phyloP scores from a whole-genome alignment of 1,139 yeast genomes.

The Saccharomycopsis crataegensis region DNA sequence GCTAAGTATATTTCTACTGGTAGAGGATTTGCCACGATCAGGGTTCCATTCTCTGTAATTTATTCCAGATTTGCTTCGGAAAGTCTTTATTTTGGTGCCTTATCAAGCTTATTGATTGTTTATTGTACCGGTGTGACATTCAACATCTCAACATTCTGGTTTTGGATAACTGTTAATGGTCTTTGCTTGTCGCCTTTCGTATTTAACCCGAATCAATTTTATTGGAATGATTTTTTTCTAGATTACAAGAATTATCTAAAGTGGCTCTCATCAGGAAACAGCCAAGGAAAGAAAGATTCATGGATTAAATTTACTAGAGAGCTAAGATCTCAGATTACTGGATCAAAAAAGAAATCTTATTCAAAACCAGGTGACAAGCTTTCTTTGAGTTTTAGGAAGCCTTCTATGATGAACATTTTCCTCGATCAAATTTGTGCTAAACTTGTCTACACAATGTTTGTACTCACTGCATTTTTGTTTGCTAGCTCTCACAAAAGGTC shows the following conservation, averaged over 20 bases:
- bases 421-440: constrained; percentile 50
- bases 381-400: constrained; percentile 29
- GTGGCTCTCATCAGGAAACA: constrained; percentile 68
- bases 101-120: constrained; percentile 47
- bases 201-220: constrained; percentile 83
- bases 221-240: constrained; percentile 56
- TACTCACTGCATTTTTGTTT: constrained; percentile 56
- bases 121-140: constrained; percentile 66
- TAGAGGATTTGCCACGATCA: constrained; percentile 71
- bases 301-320: constrained; percentile 55
- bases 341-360: constrained; percentile 44
- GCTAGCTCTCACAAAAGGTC: constrained; percentile 69
- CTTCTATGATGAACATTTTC: constrained; percentile 44
- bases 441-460: constrained; percentile 33
- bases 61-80: constrained; percentile 59
- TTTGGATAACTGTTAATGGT: constrained; percentile 69
- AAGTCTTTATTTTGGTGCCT: constrained; percentile 61
- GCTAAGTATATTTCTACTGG: constrained; percentile 83
- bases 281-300: constrained; percentile 38
- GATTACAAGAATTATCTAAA: constrained; percentile 60
- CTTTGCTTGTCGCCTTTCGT: constrained; percentile 72
- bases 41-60: constrained; percentile 51
- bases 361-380: constrained; percentile 29
- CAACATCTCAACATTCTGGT: constrained; percentile 76
- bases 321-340: constrained; percentile 57